Evolutionary conservation across 164 flowering plant genomes (phyloP), one percentile per base, ranked within the genome.

Genomic region (Chloranthus sessilifolius): DNA sequence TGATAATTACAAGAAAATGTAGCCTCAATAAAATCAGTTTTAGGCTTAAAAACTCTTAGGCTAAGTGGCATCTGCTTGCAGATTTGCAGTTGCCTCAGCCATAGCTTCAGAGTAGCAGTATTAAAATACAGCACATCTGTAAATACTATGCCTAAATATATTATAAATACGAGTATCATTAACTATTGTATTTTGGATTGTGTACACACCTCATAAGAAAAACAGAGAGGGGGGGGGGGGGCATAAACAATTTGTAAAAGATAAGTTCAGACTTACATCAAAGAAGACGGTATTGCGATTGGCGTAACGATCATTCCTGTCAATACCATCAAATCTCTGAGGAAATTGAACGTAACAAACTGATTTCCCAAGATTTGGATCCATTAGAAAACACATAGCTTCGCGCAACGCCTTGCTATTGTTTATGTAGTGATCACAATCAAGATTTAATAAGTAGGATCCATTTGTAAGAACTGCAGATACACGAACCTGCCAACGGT

Each of bases 361-460:
- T 33, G 67, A 60, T 58, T 71, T 78, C 38, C 86, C 86, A 11
- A 64, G 68, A 25, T 59, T 66, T 17, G 81, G 86, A 47, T 80
- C 86, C 86, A 80, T 80, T 70, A 77, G 47, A 55, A 80, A 77
- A 46, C 86, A 78, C 83, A 78, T 81, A 14, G 81, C 81, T 64
- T 81, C 87, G 43, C 83, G 60, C 40, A 81, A 61, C 2, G 87
- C 87, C 62, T 81, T 81, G 71, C 81, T 72, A 48, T 81, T 81
- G 68, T 81, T 78, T 29, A 80, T 74, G 61, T 80, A 80, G 64
- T 80, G 86, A 60, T 80, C 86, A 72, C 86, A 80, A 48, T 80
- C 87, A 29, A 81, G 81, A 60, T 81, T 81, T 53, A 81, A 65
- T 55, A 81, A 50, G 60, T 61, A 81, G 53, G 83, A 78, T 24